These are phyloP conservation scores for Pyrenochaeta sp. DNA, from an alignment of 2,329 filamentous ascomycete species.

Conservation along the genomic window DNA sequence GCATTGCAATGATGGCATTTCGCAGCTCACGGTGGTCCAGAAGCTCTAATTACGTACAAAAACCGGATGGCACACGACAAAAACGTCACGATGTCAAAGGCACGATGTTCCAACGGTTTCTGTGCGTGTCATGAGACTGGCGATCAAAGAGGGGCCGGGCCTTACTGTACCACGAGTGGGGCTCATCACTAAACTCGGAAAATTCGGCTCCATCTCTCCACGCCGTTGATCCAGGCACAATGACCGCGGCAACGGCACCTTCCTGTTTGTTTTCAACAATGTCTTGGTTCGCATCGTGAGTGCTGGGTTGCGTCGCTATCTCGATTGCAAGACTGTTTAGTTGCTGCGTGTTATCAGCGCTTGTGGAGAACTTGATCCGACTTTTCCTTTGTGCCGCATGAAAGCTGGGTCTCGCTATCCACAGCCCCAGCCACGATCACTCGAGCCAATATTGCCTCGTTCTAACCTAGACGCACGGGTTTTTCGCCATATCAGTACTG, in stretches of 20 bases:
- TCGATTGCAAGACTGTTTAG: background rate
- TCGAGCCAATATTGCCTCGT: slow-evolving; percentile 3
- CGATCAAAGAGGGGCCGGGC: slow-evolving; percentile 34
- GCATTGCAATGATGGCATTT: slow-evolving; percentile 33
- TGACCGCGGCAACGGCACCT: slow-evolving; percentile 23
- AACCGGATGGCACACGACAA: slow-evolving; percentile 16
- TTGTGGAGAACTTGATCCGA: slow-evolving; percentile 11
- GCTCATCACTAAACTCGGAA: slow-evolving; percentile 29
- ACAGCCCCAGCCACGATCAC: slow-evolving; percentile 6
- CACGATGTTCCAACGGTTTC: slow-evolving; percentile 25
- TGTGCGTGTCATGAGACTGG: slow-evolving; percentile 35
- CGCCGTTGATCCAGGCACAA: slow-evolving; percentile 20
- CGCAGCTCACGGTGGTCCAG: slow-evolving; percentile 15
- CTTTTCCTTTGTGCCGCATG: slow-evolving; percentile 6
- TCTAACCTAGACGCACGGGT: too few relatives aligned
- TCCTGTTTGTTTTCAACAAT: slow-evolving; percentile 28
- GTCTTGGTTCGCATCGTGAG: slow-evolving; percentile 13
- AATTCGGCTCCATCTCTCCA: slow-evolving; percentile 22
- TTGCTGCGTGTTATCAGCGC: slow-evolving; percentile 12
- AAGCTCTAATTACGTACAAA: slow-evolving; percentile 35
- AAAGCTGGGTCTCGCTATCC: slow-evolving; percentile 8
- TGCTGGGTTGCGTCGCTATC: slow-evolving; percentile 1
- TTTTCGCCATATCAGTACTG: slow-evolving; percentile 4
- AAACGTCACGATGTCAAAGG: slow-evolving; percentile 40
- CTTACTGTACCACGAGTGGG: slow-evolving; percentile 18